A percentile compares a stretch with the other conserved stretches of the same genome.
phyloP scores from a whole-genome alignment of 495 filamentous ascomycete genomes.

The Pseudevernia furfuracea region DNA sequence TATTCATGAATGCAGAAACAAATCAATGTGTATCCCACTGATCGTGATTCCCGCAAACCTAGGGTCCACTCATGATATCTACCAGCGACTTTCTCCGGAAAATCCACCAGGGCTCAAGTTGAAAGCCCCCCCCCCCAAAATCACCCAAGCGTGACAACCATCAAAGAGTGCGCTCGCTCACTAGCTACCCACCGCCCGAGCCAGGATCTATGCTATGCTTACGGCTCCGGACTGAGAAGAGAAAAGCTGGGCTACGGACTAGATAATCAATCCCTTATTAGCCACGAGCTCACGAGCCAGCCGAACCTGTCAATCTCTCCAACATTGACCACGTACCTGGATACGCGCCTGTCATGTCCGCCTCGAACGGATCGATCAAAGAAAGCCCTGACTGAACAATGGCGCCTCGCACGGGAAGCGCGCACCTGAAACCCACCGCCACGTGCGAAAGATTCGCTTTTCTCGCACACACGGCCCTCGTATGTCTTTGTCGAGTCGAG shows the following conservation, averaged over 20 bases:
- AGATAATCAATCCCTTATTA: not conserved
- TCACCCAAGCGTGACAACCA: not conserved
- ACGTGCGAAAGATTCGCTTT: not conserved
- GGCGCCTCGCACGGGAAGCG: slow-evolving; percentile 1
- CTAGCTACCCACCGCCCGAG: not conserved
- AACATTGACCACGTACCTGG: not conserved
- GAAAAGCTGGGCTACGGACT: not conserved
- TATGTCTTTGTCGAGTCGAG: not conserved
- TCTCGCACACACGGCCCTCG: not conserved
- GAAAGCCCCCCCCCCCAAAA: too few relatives aligned
- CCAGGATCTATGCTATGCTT: not conserved
- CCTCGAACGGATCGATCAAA: too few relatives aligned
- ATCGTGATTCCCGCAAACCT: not conserved
- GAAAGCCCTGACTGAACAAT: not conserved
- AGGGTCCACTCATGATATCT: not conserved
- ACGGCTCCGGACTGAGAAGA: not conserved
- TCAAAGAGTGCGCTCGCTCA: not conserved
- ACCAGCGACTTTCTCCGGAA: not conserved
- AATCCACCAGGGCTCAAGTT: not conserved
- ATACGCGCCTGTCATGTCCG: not conserved
- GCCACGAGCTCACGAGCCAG: not conserved
- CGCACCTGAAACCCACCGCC: not conserved
- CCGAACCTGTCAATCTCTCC: not conserved
- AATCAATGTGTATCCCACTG: not conserved
- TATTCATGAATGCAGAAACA: not conserved